These are phyloP conservation scores for Monosporozyma unispora DNA, from an alignment of 805 yeast species.

Conservation along the genomic window DNA sequence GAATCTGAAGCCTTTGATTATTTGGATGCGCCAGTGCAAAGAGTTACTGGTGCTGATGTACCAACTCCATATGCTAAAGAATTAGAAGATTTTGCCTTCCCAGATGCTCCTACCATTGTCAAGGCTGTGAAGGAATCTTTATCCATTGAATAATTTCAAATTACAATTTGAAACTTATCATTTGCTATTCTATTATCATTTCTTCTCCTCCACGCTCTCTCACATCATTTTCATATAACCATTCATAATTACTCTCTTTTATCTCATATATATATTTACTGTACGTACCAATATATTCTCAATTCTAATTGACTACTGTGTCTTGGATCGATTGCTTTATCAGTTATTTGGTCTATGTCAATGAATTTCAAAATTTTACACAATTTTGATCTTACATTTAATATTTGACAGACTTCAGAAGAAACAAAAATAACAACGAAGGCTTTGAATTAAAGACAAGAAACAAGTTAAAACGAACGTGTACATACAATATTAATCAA, in stretches of 20 bases:
- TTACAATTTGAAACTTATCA: background rate
- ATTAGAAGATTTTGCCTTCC: slow-evolving; percentile 98
- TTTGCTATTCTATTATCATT: background rate
- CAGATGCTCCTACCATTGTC: slow-evolving; percentile 82
- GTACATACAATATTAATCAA: background rate
- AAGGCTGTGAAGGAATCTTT: slow-evolving; percentile 79
- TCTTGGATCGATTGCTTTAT: background rate
- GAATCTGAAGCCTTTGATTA: slow-evolving; percentile 97
- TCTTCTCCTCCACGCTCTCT: background rate
- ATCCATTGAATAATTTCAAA: slow-evolving; percentile 41
- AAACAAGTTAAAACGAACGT: background rate
- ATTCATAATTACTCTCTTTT: background rate
- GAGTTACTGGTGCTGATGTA: slow-evolving; percentile 98
- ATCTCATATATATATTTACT: background rate
- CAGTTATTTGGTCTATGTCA: no score
- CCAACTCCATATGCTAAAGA: slow-evolving; percentile 98
- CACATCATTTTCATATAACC: background rate
- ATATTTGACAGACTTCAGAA: no score
- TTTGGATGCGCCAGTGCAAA: slow-evolving; percentile 96
- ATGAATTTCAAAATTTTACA: no score
- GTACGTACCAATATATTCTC: slow-evolving; percentile 1
- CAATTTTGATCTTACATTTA: no score
- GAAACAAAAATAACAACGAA: no score
- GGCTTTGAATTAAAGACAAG: background rate
- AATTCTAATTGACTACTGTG: background rate